These are phyloP conservation scores for Arabidopsis suecica DNA, from an alignment of 345 rosid genomes.

Conservation along the genomic window DNA sequence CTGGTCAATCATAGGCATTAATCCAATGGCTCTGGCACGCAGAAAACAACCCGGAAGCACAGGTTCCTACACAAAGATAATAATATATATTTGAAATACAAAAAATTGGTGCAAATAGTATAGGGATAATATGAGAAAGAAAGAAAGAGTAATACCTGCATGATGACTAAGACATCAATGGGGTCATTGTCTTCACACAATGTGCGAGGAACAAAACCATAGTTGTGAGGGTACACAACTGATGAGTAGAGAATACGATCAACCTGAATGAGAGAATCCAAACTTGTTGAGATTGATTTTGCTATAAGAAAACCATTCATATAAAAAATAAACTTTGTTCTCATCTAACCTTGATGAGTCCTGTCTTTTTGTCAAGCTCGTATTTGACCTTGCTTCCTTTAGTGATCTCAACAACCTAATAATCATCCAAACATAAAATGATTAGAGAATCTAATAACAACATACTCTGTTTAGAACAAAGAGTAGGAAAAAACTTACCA, in stretches of 20 bases:
- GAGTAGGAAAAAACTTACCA: constrained; percentile 49
- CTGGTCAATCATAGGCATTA: constrained; percentile 99
- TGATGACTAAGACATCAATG: constrained; percentile 85
- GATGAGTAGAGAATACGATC: constrained; percentile 90
- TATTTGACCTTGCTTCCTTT: constrained; percentile 98
- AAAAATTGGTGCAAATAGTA: not conserved
- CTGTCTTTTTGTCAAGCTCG: constrained; percentile 96
- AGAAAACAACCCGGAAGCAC: constrained; percentile 95
- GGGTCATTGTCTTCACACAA: constrained; percentile 98
- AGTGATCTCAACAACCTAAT: constrained; percentile 91
- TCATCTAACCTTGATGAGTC: constrained; percentile 76
- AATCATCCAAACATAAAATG: not conserved
- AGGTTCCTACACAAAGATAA: constrained; percentile 65
- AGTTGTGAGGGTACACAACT: constrained; percentile 97
- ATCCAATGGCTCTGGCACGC: constrained; percentile 94
- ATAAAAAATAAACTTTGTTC: not conserved
- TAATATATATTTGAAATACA: not conserved
- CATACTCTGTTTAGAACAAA: not conserved
- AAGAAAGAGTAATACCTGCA: constrained; percentile 66
- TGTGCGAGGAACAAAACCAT: constrained; percentile 95
- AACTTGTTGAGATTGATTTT: not conserved
- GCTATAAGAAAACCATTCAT: not conserved
- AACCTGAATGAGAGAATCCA: constrained; percentile 52
- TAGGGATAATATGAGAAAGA: not conserved
- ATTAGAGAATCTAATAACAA: not conserved